phyloP scores from a whole-genome alignment of 345 rosid genomes.

The Nasturtium officinale region DNA sequence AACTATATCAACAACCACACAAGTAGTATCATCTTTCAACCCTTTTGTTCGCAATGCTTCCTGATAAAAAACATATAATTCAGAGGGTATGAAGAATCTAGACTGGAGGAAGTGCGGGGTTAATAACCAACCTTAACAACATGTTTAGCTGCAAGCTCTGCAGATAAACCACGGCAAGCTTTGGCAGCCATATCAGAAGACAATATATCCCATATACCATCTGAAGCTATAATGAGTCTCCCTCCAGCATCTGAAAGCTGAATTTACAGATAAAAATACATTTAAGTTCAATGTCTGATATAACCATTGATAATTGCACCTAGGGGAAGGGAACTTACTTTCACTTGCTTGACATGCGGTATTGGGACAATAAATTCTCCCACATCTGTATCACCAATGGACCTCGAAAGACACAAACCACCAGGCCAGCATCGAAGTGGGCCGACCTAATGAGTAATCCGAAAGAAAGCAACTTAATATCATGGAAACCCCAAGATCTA shows the following conservation, averaged over 20 bases:
- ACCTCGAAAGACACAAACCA: slow-evolving; percentile 97
- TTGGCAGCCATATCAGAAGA: slow-evolving; percentile 95
- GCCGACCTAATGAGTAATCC: slow-evolving; percentile 64
- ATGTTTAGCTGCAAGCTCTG: slow-evolving; percentile 96
- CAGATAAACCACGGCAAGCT: slow-evolving; percentile 90
- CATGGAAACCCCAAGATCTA: slow-evolving; percentile 9
- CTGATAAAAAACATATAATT: slow-evolving; percentile 44
- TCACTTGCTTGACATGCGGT: slow-evolving; percentile 99
- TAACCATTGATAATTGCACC: slow-evolving; percentile 13
- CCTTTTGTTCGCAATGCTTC: slow-evolving; percentile 98
- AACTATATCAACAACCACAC: slow-evolving; percentile 96
- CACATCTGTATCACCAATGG: slow-evolving; percentile 98
- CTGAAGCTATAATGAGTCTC: slow-evolving; percentile 95
- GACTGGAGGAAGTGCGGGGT: background rate
- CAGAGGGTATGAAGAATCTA: slow-evolving; percentile 7
- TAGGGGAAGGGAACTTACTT: slow-evolving; percentile 52
- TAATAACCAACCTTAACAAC: slow-evolving; percentile 81
- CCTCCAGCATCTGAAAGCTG: slow-evolving; percentile 96
- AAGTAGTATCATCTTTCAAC: slow-evolving; percentile 97
- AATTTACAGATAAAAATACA: slow-evolving; percentile 7
- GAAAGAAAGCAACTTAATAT: slow-evolving; percentile 2
- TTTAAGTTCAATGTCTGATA: slow-evolving; percentile 3
- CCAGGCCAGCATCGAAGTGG: slow-evolving; percentile 99
- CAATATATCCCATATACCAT: slow-evolving; percentile 98
- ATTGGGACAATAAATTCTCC: slow-evolving; percentile 97